Percentiles rank a stretch among this genome's conserved stretches.
Conservation (phyloP, 352 stramenopile species). For the Phytophthora boehmeriae region DNA sequence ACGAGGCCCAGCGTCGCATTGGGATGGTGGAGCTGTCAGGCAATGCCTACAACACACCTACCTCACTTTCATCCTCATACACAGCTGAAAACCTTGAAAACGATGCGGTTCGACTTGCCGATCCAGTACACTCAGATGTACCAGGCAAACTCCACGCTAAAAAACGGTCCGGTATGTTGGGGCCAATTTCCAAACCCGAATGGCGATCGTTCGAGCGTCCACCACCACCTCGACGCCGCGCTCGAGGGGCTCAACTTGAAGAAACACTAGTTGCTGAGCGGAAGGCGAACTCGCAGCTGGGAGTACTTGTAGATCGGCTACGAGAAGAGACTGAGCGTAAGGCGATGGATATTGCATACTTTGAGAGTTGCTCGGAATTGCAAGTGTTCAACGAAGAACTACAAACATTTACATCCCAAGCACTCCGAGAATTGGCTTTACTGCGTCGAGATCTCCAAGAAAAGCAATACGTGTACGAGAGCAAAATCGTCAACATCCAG, state of each 20-base stretch:
- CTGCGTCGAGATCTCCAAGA: slow-evolving; percentile 52
- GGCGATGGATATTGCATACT: slow-evolving; percentile 80
- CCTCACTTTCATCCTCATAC: slow-evolving; percentile 14
- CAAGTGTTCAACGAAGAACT: slow-evolving; percentile 61
- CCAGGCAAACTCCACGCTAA: slow-evolving; percentile 51
- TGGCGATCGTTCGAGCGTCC: slow-evolving; percentile 32
- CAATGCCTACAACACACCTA: slow-evolving; percentile 43
- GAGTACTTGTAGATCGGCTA: slow-evolving; percentile 51
- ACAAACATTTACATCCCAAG: slow-evolving; percentile 48
- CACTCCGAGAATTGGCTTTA: slow-evolving; percentile 36
- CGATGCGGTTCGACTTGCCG: slow-evolving; percentile 5
- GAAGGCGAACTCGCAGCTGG: slow-evolving; percentile 46
- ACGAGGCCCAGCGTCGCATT: slow-evolving; percentile 53
- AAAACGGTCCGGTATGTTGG: slow-evolving; percentile 73
- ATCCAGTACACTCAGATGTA: slow-evolving; percentile 13
- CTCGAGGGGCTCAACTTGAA: slow-evolving; percentile 75
- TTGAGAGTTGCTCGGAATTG: slow-evolving; percentile 68
- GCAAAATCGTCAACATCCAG: slow-evolving; percentile 57
- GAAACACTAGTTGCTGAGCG: slow-evolving; percentile 62
- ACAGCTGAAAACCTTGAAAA: slow-evolving; percentile 21
- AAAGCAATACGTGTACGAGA: slow-evolving; percentile 61
- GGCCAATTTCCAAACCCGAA: slow-evolving; percentile 69
- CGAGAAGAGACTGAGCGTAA: slow-evolving; percentile 78
- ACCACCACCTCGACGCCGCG: slow-evolving; percentile 49
- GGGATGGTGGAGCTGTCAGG: slow-evolving; percentile 69